Conservation (phyloP, 306 rosid species). For the Trifolium fragiferum region DNA sequence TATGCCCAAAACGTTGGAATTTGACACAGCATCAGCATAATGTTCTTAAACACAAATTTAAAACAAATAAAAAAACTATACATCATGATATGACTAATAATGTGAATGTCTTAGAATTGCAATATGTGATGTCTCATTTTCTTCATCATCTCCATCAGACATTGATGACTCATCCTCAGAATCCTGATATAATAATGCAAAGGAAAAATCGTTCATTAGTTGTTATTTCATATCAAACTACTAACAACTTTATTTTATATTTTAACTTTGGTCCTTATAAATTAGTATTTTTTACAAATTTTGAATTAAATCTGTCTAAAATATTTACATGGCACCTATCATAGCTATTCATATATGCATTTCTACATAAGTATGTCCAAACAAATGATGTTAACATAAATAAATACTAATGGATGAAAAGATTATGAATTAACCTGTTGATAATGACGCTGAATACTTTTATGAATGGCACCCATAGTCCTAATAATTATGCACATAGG, state of each 20-base stretch:
- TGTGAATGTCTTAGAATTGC: conserved; percentile 46
- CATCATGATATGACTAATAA: conserved; percentile 1
- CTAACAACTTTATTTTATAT: too few relatives aligned
- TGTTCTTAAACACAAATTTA: conserved; percentile 49
- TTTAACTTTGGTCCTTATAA: too few relatives aligned
- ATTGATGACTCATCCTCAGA: conserved; percentile 52
- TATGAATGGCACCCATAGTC: conserved; percentile 63
- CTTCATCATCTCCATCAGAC: conserved; percentile 56
- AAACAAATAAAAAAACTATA: conserved; percentile 1
- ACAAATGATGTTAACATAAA: background rate
- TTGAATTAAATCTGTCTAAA: too few relatives aligned
- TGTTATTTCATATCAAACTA: conserved; percentile 19
- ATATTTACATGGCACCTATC: too few relatives aligned
- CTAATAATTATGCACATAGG: conserved; percentile 77
- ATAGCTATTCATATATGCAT: too few relatives aligned
- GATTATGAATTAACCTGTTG: conserved; percentile 46
- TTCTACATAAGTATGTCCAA: too few relatives aligned
- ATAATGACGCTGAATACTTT: conserved; percentile 50
- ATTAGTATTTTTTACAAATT: too few relatives aligned
- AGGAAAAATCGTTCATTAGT: conserved; percentile 25
- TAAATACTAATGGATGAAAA: background rate
- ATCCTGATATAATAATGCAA: conserved; percentile 48
- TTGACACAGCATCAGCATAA: conserved; percentile 48
- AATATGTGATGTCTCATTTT: conserved; percentile 50
- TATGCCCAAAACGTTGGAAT: conserved; percentile 33